Conservation (phyloP, 2,329 filamentous ascomycete genomes). For the Apiospora marii region DNA sequence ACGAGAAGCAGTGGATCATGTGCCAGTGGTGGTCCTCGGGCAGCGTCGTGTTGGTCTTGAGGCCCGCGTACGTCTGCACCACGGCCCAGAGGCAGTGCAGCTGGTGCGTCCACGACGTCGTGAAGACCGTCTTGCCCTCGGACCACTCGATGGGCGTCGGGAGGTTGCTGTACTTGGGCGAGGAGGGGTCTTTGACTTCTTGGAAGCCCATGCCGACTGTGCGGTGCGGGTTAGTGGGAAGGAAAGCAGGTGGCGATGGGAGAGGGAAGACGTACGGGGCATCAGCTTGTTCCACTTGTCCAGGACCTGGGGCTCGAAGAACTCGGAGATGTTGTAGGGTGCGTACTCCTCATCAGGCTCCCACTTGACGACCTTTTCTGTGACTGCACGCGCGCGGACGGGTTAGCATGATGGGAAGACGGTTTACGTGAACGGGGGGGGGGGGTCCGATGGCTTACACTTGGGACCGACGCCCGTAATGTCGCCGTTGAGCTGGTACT, state of each 20-base stretch:
- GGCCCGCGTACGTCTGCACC: conserved; percentile 52
- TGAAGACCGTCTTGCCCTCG: conserved; percentile 46
- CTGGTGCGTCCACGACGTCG: conserved; percentile 51
- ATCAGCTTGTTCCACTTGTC: conserved; percentile 49
- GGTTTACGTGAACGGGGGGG: no score
- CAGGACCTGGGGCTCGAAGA: conserved; percentile 47
- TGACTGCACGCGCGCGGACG: conserved; percentile 37
- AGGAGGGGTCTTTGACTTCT: conserved; percentile 39
- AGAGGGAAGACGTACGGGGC: conserved; percentile 48
- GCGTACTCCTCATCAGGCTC: conserved; percentile 48
- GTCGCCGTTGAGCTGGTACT: conserved; percentile 49
- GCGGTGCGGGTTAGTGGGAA: conserved; percentile 24
- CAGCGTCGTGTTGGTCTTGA: conserved; percentile 48
- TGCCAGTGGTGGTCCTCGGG: conserved; percentile 56
- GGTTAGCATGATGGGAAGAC: conserved; percentile 24
- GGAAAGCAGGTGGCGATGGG: neutral
- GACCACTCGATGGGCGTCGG: conserved; percentile 42
- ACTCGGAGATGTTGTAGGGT: conserved; percentile 48
- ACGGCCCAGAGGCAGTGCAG: conserved; percentile 53
- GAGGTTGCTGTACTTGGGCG: conserved; percentile 40
- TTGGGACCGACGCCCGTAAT: conserved; percentile 46
- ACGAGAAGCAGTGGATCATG: conserved; percentile 58
- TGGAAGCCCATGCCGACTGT: conserved; percentile 47
- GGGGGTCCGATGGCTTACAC: conserved; percentile 38
- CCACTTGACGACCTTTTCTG: conserved; percentile 47